A percentile compares a stretch with the other conserved stretches of the same genome.
Conservation (phyloP, 2,329 filamentous ascomycete species). For the Lomentospora prolificans region DNA sequence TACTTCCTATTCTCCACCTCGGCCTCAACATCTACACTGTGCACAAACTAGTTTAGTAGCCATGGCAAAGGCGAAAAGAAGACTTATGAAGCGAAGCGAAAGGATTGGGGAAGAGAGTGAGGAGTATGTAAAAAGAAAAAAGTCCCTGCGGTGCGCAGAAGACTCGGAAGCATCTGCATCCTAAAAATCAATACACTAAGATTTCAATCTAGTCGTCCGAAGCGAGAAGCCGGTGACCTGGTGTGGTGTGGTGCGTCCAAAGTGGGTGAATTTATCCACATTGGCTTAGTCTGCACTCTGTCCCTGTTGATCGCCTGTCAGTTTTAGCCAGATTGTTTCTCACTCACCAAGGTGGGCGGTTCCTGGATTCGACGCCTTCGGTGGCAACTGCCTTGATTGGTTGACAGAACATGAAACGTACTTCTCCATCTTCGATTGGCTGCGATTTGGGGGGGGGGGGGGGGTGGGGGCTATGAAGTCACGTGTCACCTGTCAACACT, state of each 20-base stretch:
- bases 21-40: too few species aligned
- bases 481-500: too few species aligned
- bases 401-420: not conserved
- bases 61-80: too few species aligned
- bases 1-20: too few species aligned
- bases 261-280: not conserved
- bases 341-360: not conserved
- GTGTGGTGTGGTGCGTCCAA: not conserved
- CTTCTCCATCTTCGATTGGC: not conserved
- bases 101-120: too few species aligned
- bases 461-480: too few species aligned
- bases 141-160: not conserved
- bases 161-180: too few species aligned
- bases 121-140: not conserved
- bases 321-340: not conserved
- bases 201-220: not conserved
- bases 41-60: too few species aligned
- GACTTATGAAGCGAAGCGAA: not conserved
- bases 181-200: not conserved
- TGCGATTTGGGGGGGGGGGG: too few species aligned
- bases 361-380: too few species aligned
- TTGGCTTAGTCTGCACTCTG: not conserved
- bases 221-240: not conserved
- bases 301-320: not conserved
- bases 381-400: too few species aligned